phyloP scores from a whole-genome alignment of 1,284 basidiomycete genomes.

The Puccinia polysora region DNA sequence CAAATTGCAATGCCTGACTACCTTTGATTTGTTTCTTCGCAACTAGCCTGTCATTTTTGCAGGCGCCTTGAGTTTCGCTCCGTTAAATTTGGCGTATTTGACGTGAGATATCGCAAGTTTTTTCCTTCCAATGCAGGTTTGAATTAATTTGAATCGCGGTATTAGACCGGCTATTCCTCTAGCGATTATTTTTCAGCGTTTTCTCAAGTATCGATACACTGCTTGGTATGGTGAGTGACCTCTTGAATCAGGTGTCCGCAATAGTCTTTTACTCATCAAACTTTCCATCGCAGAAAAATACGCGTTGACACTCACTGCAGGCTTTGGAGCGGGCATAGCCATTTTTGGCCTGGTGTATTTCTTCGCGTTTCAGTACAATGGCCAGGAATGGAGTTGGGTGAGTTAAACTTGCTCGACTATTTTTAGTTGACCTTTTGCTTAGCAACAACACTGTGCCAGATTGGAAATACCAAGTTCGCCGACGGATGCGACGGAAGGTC shows the following conservation, averaged over 20 bases:
- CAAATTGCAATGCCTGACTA: background rate
- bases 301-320: conserved; percentile 28
- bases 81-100: conserved; percentile 28
- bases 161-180: conserved; percentile 22
- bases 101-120: conserved; percentile 14
- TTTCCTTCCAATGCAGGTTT: background rate
- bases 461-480: conserved; percentile 5
- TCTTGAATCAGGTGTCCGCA: background rate
- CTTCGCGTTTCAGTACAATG: conserved; percentile 39
- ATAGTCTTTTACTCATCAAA: background rate
- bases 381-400: conserved; percentile 30
- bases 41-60: conserved; percentile 35
- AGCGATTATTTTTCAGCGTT: conserved; percentile 38
- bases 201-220: conserved; percentile 29
- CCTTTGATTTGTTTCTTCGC: background rate
- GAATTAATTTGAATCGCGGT: background rate
- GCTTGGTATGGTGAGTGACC: conserved; percentile 39
- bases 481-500: conserved; percentile 14
- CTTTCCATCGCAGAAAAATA: conserved; percentile 25
- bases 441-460: background rate
- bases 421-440: background rate
- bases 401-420: background rate
- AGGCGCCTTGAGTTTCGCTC: conserved; percentile 25
- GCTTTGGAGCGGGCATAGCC: conserved; percentile 34
- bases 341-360: conserved; percentile 38